phyloP scores from a whole-genome alignment of 148 eudicot genomes.

The Fagopyrum esculentum region DNA sequence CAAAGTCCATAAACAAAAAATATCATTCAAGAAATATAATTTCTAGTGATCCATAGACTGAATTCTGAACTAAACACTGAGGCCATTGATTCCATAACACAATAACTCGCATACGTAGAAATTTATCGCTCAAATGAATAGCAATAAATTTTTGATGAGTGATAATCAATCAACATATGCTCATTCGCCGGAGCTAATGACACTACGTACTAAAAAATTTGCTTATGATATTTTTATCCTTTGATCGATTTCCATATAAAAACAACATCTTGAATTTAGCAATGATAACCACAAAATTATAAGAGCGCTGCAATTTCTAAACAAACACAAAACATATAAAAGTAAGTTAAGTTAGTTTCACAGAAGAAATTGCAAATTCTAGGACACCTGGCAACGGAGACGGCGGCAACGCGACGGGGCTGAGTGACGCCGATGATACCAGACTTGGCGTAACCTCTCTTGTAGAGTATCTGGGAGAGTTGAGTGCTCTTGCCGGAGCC shows the following conservation, averaged over 20 bases:
- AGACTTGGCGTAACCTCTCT: conserved; percentile 49
- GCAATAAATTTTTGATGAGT: background rate
- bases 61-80: background rate
- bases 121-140: background rate
- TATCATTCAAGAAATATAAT: too few relatives aligned
- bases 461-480: conserved; percentile 77
- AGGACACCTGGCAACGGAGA: conserved; percentile 67
- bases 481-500: conserved; percentile 97
- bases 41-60: background rate
- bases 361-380: background rate
- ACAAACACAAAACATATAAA: background rate
- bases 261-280: background rate
- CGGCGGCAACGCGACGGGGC: conserved; percentile 99
- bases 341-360: background rate
- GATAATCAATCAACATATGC: background rate
- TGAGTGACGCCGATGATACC: conserved; percentile 88
- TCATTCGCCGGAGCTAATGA: background rate
- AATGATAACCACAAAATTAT: background rate
- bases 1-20: too few relatives aligned
- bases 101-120: conserved; percentile 3
- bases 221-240: background rate
- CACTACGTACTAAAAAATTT: background rate
- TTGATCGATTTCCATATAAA: background rate
- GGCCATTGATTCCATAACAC: background rate
- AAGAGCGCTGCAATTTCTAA: background rate